Evolutionary conservation across 352 stramenopile species (phyloP).

Genomic region (Phytophthora kernoviae): DNA sequence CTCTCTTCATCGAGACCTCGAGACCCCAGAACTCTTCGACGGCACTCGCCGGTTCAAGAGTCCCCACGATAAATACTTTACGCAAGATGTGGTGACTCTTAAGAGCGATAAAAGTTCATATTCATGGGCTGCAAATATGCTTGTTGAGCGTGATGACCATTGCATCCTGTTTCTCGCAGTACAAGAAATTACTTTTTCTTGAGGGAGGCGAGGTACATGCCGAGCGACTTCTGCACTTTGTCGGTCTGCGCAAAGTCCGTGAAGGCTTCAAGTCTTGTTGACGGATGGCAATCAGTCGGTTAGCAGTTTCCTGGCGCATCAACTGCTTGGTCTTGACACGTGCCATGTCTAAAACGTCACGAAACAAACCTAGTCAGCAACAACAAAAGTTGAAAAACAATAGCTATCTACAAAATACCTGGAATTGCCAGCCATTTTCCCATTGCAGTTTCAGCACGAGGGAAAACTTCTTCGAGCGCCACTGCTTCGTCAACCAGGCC

Average conservation of each 20-base stretch:
- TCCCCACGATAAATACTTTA: slow-evolving; percentile 78
- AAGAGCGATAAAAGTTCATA: too few relatives aligned
- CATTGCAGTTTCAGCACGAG: slow-evolving; percentile 62
- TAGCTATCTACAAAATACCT: slow-evolving; percentile 33
- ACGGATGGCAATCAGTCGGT: slow-evolving; percentile 54
- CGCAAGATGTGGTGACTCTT: slow-evolving; percentile 67
- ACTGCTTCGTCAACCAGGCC: slow-evolving; percentile 81
- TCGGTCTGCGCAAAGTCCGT: slow-evolving; percentile 78
- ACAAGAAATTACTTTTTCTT: slow-evolving; percentile 54
- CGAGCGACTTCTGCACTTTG: slow-evolving; percentile 84
- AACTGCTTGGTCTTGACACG: slow-evolving; percentile 78
- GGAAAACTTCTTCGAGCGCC: slow-evolving; percentile 75
- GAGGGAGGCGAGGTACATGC: slow-evolving; percentile 76
- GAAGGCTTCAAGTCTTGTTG: slow-evolving; percentile 73
- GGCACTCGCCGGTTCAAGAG: slow-evolving; percentile 85
- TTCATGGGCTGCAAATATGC: background rate
- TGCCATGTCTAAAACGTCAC: slow-evolving; percentile 45
- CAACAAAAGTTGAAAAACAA: background rate
- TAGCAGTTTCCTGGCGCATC: slow-evolving; percentile 77
- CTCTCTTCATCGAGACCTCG: slow-evolving; percentile 85
- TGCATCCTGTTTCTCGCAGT: background rate
- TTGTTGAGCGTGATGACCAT: background rate
- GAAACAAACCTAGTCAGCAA: slow-evolving; percentile 5
- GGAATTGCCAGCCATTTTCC: slow-evolving; percentile 84
- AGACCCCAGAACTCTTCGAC: slow-evolving; percentile 61